Base-by-base conservation (phyloP, 495 filamentous ascomycete genomes). In the Aspergillus carlsbadensis region DNA sequence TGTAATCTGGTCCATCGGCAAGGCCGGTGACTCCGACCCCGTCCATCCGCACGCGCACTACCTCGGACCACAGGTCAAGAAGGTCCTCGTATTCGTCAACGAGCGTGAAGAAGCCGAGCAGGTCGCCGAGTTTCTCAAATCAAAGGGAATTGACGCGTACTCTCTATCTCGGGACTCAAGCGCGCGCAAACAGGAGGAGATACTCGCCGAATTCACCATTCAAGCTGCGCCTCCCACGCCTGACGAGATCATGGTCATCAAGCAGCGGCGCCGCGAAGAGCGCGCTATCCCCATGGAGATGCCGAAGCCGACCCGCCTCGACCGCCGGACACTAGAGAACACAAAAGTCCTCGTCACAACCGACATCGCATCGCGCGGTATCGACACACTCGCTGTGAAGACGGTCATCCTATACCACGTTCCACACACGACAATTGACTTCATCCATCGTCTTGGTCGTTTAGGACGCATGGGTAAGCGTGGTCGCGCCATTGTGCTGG, bases 81-180 rank as follows among this genome's bases (percentile, higher is more conserved):
- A 88, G 51, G 87, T 98, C 62, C 82, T 98, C 57, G 93, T 98
- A 0, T 98, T 98, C 62, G 95, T 98, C 68, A 98, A 98, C 70
- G 91, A 97, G 78, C 87, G 95, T 26, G 93, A 98, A 64, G 89
- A 88, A 59, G 87, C 94, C 0, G 76, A 82, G 42, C 87, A 91
- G 64, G 80, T 98, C 0, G 86, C 92, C 14, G 70, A 88, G 8
- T 98, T 89, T 70, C 85, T 98, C 1, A 67, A 73, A 10, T 82
- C 80, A 17, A 98, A 96, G 73, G 90, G 90, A 31, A 91, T 98
- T 62, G 88, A 97, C 58, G 91, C 92, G 10, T 73, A 87, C 7
- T 86, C 91, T 1, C 79, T 98, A 48, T 89, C 86, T 57, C 79
- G 95, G 24, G 94, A 98, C 66, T 89, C 87, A 14, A 78, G 82